A percentile compares a stretch with the other conserved stretches of the same genome.
phyloP scores from a whole-genome alignment of 129 eudicot species.

The Tanacetum coccineum region DNA sequence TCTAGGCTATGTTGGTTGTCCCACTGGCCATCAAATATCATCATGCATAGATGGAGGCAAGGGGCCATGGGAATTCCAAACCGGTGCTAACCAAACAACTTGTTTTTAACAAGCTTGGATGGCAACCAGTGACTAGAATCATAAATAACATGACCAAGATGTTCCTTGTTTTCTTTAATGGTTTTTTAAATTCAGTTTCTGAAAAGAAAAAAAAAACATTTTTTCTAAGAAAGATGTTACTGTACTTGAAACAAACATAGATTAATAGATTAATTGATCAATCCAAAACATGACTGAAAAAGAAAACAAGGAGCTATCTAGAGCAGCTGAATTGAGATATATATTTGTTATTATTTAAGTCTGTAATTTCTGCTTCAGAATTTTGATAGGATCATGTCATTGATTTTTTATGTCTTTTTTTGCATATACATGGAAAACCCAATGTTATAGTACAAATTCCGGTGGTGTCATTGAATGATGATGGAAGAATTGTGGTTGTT shows the following conservation, averaged over 20 bases:
- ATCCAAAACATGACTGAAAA: not conserved
- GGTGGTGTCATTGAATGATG: conserved; percentile 82
- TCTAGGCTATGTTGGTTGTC: too few relatives aligned
- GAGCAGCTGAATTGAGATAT: not conserved
- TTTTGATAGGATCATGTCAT: not conserved
- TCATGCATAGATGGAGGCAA: too few relatives aligned
- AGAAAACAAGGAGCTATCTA: not conserved
- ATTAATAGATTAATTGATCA: not conserved
- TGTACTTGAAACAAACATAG: not conserved
- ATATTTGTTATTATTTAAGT: not conserved
- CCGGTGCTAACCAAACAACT: too few relatives aligned
- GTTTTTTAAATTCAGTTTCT: not conserved
- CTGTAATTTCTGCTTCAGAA: not conserved
- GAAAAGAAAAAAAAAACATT: not conserved
- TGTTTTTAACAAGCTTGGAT: too few relatives aligned
- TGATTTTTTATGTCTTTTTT: not conserved
- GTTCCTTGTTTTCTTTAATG: not conserved
- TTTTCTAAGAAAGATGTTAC: not conserved
- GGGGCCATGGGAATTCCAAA: too few relatives aligned
- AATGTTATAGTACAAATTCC: conserved; percentile 77
- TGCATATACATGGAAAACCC: not conserved
- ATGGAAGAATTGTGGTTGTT: conserved; percentile 71
- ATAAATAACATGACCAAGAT: too few relatives aligned
- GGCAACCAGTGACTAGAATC: too few relatives aligned
- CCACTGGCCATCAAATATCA: too few relatives aligned